Base-by-base conservation (phyloP, 2,329 filamentous ascomycete genomes). In the Botrytis cinerea region DNA sequence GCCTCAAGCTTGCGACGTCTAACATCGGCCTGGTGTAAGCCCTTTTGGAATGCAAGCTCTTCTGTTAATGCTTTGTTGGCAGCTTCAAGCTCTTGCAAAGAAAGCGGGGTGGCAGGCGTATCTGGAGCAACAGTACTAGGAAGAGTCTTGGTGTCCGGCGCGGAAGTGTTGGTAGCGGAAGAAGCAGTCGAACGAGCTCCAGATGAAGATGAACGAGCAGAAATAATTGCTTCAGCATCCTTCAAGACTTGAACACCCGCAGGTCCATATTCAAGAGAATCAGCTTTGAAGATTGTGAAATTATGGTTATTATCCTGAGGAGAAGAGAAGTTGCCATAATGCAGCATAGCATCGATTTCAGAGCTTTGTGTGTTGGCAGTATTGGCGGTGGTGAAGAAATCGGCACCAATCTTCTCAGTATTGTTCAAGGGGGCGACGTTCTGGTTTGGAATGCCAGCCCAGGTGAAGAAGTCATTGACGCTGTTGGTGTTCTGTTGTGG, bases 231-330 rank as follows among this genome's bases (percentile, higher is more conserved):
- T 43, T 43, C 25, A 43, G 16, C 35, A 20, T 35, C 20, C 25
- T 54, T 16, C 45, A n/a, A 20, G n/a, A 2, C n/a, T 63, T 63
- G 38, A 20, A 45, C 4, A 68, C 35, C 46, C 1, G n/a, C 35
- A n/a, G 35, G 14, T 2, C 64, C 64, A 28, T 68, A 68, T 10
- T 68, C 64, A 38, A 68, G 32, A 40, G 46, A 57, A 57, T 48
- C 43, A 0, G 35, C 51, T 28, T 68, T n/a, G 9, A 68, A 57
- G 5, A 68, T 35, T 1, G 8, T 22, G 10, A 68, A 68, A 25
- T 57, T 25, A 40, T 68, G 2, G 8, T 28, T 43, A 6, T 7
- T 54, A 16, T 28, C 22, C 16, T n/a, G 18, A 43, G 64, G 25
- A 40, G 35, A 22, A 22, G 46, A 40, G 7, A 35, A 10, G 40